Evolutionary conservation across 2,329 filamentous ascomycete species (phyloP), one percentile per base, ranked within the genome.

Genomic region (Cordyceps militaris): DNA sequence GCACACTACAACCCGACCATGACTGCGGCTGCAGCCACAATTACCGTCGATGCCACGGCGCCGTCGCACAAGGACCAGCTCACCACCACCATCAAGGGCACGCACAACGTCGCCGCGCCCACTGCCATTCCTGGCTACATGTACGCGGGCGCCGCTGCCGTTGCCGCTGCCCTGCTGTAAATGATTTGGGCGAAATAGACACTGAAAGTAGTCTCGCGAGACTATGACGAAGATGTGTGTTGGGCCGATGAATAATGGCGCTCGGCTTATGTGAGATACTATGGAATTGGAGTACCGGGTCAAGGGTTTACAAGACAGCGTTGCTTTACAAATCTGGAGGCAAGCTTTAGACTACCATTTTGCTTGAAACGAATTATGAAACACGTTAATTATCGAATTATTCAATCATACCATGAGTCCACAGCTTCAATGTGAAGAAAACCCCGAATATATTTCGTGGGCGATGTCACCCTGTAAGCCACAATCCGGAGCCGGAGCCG

Each of bases 1-100:
- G 65, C 65, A 32, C 66, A 61, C 32, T 73, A 71, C 63, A 63
- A 61, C 54, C 62, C 59, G 16, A 59, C 67, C 10, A 62, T 66
- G 3, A 59, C 66, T 13, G 66, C 71, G 13, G 63, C 61, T 2
- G 60, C 23, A 3, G 40, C 55, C 14, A 57, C 28, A 28, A 51
- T 73, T 62, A 66, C 64, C 16, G 71, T 72, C 51, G 58, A 63
- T 11, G 72, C 70, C 40, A 66, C 64, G 8, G 64, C 63, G 9
- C 65, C 68, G n/a, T 73, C 68, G 9, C 66, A 66, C 53, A 60
- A 66, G 36, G 65, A 52, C 40, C 68, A 74, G 62, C 62, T 73
- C 56, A 73, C 70, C 19, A 73, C 69, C 26, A 73, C 71, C 44
- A 64, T 73, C 57, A 49, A 60, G 40, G 62, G 65, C 32, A 63